Evolutionary conservation across 805 yeast genomes (phyloP).

Genomic region (Candida chilensis): DNA sequence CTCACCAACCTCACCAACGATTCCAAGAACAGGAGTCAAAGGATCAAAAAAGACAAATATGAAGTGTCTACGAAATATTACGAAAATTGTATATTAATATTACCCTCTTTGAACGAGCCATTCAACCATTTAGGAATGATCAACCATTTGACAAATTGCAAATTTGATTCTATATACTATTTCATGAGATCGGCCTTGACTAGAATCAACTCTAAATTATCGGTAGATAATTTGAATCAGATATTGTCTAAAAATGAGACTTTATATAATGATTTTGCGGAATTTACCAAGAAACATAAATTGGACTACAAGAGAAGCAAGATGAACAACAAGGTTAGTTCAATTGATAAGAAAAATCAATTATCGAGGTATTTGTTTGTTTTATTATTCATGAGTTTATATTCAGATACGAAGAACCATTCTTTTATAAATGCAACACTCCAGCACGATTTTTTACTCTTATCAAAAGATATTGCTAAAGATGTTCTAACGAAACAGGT

Average conservation of each 20-base stretch:
- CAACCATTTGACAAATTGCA: conserved; percentile 28
- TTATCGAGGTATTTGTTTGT: too few relatives aligned
- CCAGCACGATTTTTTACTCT: conserved; percentile 18
- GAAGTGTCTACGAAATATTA: conserved; percentile 39
- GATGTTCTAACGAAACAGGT: conserved; percentile 18
- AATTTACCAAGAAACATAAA: conserved; percentile 8
- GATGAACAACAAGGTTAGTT: too few relatives aligned
- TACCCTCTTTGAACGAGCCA: conserved; percentile 65
- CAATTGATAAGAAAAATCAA: too few relatives aligned
- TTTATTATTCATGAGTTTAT: too few relatives aligned
- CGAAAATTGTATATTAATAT: conserved; percentile 40
- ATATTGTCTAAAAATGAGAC: conserved; percentile 23
- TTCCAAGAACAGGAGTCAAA: conserved; percentile 4
- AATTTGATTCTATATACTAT: conserved; percentile 39
- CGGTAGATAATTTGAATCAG: conserved; percentile 33
- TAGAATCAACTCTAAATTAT: conserved; percentile 37
- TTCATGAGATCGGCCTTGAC: conserved; percentile 49
- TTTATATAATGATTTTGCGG: conserved; percentile 13
- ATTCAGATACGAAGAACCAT: too few relatives aligned
- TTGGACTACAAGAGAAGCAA: too few relatives aligned
- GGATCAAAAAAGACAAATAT: conserved; percentile 4
- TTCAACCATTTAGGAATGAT: conserved; percentile 50
- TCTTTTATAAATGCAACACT: too few relatives aligned
- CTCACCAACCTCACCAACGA: conserved; percentile 6
- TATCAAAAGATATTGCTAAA: conserved; percentile 4